Evolutionary conservation across 108 stramenopile genomes (phyloP), one percentile per base, ranked within the genome.

Genomic region (Nitzschia palea): DNA sequence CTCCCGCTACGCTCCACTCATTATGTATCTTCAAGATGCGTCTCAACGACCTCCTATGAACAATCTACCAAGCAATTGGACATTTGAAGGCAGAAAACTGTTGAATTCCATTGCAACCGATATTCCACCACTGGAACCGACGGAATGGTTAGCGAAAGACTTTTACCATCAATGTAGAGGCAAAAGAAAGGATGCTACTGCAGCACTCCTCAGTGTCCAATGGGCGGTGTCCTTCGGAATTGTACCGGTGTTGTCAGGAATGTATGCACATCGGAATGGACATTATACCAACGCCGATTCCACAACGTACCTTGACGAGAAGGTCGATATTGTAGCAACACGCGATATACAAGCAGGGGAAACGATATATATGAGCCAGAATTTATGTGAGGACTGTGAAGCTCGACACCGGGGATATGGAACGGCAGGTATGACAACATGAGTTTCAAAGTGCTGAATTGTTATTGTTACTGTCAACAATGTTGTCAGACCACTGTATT

Each of bases 1-100:
- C 9, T 60, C 65, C 35, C 12, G 4, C 22, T 87, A 78, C 48
- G 86, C 82, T 10, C 92, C 92, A 4, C 90, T 87, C 29, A 56
- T 78, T 22, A 65, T 74, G 9, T 94, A 86, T 65, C 67, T 89
- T 2, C 43, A 73, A n/a, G 20, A 42, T 48, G 47, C 47, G 4
- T 20, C 22, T 4, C 15, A 48, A 4, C 47, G 18, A 48, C 66
- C 56, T 29, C 66, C 72, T 2, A n/a, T n/a, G n/a, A n/a, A n/a
- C n/a, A 4, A 8, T 18, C 27, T 82, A 26, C 71, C 79, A 15
- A 59, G 62, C 4, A 65, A 70, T 43, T 90, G 89, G 86, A 80
- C 82, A 4, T 29, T 74, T 2, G 60, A 62, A 18, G 89, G 75
- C 23, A 48, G 75, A 32, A 57, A 57, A 1, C 60, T 85, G 22